These are phyloP conservation scores for Lasiosphaeriaceae sp. DNA, from an alignment of 495 filamentous ascomycete genomes.

Conservation along the genomic window DNA sequence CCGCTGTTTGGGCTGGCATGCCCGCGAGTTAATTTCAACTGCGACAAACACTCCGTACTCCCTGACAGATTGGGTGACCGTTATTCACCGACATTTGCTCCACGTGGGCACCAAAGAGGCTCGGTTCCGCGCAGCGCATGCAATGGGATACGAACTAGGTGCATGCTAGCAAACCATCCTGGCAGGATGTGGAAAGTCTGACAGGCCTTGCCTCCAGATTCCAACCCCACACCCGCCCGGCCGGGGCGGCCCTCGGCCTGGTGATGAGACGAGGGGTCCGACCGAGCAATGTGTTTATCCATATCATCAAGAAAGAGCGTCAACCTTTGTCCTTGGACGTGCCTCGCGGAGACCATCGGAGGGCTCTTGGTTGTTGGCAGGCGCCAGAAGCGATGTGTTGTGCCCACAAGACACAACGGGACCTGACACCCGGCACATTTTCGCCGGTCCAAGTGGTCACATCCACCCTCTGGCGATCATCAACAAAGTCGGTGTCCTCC, in stretches of 20 bases:
- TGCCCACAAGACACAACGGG: not conserved
- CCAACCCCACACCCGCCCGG: not conserved
- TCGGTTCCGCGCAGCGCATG: slow-evolving; percentile 7
- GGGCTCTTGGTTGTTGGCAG: no score
- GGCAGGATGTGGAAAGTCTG: slow-evolving; percentile 5
- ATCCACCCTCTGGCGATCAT: not conserved
- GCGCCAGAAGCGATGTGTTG: no score
- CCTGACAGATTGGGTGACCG: not conserved
- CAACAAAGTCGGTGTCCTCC: not conserved
- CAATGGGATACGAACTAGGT: slow-evolving; percentile 1
- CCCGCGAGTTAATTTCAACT: not conserved
- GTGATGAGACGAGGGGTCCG: not conserved
- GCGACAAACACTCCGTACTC: not conserved
- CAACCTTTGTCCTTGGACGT: no score
- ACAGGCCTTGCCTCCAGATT: not conserved
- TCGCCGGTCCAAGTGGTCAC: not conserved
- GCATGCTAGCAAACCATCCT: not conserved
- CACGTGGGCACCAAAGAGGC: not conserved
- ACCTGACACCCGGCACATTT: not conserved
- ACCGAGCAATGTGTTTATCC: no score
- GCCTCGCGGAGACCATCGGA: no score
- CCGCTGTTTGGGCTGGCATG: not conserved
- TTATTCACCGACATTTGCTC: slow-evolving; percentile 5
- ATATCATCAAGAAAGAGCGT: no score
- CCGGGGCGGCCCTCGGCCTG: not conserved